phyloP scores from a whole-genome alignment of 2,329 filamentous ascomycete species.

The Zalaria sp. region DNA sequence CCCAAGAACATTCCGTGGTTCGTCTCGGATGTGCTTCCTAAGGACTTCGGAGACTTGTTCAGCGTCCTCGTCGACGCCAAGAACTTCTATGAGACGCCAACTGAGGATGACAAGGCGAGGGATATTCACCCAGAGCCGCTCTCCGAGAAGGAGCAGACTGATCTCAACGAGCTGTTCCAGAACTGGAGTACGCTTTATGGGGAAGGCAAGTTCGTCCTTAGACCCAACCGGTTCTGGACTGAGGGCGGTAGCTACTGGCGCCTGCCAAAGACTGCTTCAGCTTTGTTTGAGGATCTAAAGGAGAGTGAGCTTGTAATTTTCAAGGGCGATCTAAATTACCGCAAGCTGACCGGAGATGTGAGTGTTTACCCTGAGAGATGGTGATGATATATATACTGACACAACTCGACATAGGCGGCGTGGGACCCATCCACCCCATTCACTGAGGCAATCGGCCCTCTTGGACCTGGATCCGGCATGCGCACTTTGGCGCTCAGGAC shows the following conservation, averaged over 20 bases:
- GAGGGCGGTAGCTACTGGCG: slow-evolving; percentile 79
- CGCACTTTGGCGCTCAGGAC: slow-evolving; percentile 80
- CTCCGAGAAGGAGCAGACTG: slow-evolving; percentile 49
- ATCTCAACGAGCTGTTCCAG: slow-evolving; percentile 64
- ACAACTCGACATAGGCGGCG: slow-evolving; percentile 35
- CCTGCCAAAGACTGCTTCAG: slow-evolving; percentile 52
- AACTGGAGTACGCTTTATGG: slow-evolving; percentile 70
- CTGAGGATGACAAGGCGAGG: slow-evolving; percentile 46
- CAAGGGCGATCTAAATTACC: slow-evolving; percentile 94
- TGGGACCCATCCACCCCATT: slow-evolving; percentile 89
- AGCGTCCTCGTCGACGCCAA: slow-evolving; percentile 65
- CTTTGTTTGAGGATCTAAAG: slow-evolving; percentile 64
- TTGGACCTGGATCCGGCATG: slow-evolving; percentile 68
- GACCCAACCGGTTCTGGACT: slow-evolving; percentile 88
- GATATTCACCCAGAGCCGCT: slow-evolving; percentile 47
- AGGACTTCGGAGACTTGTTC: slow-evolving; percentile 73
- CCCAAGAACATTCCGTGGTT: slow-evolving; percentile 97
- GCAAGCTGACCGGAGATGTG: slow-evolving; percentile 83
- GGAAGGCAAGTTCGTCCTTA: slow-evolving; percentile 69
- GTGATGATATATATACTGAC: too few relatives aligned
- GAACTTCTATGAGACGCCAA: slow-evolving; percentile 61
- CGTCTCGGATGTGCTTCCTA: slow-evolving; percentile 83
- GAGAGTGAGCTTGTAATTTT: slow-evolving; percentile 80
- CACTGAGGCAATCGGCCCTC: slow-evolving; percentile 65
- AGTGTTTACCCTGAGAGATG: slow-evolving; percentile 19